A percentile compares a stretch with the other conserved stretches of the same genome.
Conservation (phyloP, 164 flowering plant genomes). For the Akebia trifoliata region DNA sequence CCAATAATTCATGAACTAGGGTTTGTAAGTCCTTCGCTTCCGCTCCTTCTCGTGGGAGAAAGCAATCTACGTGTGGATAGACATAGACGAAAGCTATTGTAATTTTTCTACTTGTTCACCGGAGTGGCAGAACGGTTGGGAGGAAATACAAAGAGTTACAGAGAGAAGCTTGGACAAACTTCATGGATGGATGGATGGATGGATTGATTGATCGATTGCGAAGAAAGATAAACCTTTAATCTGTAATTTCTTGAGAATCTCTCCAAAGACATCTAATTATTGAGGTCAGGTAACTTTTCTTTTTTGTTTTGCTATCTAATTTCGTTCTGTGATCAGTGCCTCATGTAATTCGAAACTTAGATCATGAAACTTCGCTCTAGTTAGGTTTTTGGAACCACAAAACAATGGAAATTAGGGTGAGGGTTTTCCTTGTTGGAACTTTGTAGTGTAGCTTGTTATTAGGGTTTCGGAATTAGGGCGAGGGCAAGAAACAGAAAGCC, state of each 20-base stretch:
- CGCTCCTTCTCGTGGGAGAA: conserved; percentile 13
- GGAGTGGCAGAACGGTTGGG: neutral
- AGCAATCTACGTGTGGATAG: conserved; percentile 9
- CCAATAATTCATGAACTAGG: neutral
- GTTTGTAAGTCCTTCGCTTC: conserved; percentile 5
- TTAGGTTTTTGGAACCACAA: conserved; percentile 10
- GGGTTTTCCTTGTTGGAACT: conserved; percentile 5
- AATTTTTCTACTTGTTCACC: neutral
- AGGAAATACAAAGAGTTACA: too few species aligned
- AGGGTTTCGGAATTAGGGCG: conserved; percentile 20
- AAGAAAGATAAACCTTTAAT: too few species aligned
- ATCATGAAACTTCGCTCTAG: neutral
- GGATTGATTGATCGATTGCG: too few species aligned
- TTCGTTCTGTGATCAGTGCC: too few species aligned
- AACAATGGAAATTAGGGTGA: too few species aligned
- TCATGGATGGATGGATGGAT: too few species aligned
- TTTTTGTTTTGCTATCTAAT: too few species aligned
- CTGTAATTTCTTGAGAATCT: too few species aligned
- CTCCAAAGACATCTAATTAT: too few species aligned
- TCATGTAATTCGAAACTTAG: neutral
- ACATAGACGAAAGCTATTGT: too few species aligned
- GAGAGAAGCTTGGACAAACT: too few species aligned
- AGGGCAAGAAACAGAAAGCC: conserved; percentile 7
- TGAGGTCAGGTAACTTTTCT: too few species aligned
- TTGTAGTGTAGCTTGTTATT: conserved; percentile 6